Percentiles rank a stretch among this genome's conserved stretches.
phyloP scores from a whole-genome alignment of 768 basidiomycete species.

The Guyanaporus albipodus region DNA sequence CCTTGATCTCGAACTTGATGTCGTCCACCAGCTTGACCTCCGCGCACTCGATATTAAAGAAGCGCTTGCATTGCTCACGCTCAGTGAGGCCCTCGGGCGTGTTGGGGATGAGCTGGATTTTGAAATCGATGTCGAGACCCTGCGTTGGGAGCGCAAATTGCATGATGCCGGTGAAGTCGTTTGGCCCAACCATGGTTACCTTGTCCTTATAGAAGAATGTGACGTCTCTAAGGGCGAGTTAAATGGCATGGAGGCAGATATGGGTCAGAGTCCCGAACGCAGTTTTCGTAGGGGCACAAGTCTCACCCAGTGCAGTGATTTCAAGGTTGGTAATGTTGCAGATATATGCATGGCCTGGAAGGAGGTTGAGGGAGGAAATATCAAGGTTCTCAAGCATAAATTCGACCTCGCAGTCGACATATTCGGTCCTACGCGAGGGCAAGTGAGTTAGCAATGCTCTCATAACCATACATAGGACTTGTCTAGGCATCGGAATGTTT shows the following conservation, averaged over 20 bases:
- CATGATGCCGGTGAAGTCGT: slow-evolving; percentile 58
- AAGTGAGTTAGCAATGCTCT: too few relatives aligned
- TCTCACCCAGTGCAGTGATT: slow-evolving; percentile 40
- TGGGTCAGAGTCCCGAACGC: slow-evolving; percentile 63
- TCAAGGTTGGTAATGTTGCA: slow-evolving; percentile 67
- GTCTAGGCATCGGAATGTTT: slow-evolving; percentile 70
- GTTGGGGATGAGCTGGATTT: slow-evolving; percentile 58
- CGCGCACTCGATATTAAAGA: slow-evolving; percentile 56
- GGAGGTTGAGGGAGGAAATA: slow-evolving; percentile 59
- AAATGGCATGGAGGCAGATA: slow-evolving; percentile 60
- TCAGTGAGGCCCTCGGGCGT: slow-evolving; percentile 39
- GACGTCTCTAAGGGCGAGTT: slow-evolving; percentile 57
- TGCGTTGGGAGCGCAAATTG: slow-evolving; percentile 59
- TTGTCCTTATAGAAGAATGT: slow-evolving; percentile 76
- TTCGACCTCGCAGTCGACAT: slow-evolving; percentile 62
- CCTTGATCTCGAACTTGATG: slow-evolving; percentile 48
- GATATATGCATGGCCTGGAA: slow-evolving; percentile 68
- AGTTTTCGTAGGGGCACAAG: slow-evolving; percentile 37
- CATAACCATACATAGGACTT: slow-evolving; percentile 6
- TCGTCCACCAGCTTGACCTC: slow-evolving; percentile 54
- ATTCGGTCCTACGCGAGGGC: slow-evolving; percentile 80
- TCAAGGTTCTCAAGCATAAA: slow-evolving; percentile 75
- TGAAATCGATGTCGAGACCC: slow-evolving; percentile 66
- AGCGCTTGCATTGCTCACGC: slow-evolving; percentile 44
- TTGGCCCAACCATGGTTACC: slow-evolving; percentile 46